Base-by-base conservation (phyloP, 108 stramenopile species). In the Fragilaria radians region DNA sequence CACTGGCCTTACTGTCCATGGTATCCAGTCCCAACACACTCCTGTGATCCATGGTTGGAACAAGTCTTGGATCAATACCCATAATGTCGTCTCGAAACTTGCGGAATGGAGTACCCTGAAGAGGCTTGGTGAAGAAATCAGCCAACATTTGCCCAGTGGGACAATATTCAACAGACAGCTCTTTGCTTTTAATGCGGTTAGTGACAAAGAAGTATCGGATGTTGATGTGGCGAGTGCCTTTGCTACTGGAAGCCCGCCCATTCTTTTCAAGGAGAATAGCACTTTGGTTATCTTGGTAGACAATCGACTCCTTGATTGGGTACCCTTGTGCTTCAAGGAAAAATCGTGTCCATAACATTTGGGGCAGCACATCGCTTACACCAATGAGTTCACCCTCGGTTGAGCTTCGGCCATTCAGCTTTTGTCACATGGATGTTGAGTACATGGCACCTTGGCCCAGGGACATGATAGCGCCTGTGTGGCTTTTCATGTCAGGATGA, bases 251-350 rank as follows among this genome's bases (percentile, higher is more conserved):
- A 5, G 22, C 63, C 18, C 49, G 45, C 2, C 77, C 81, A 57
- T 78, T 78, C 23, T 62, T 75, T 48, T 82, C 71, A 3, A 82
- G 48, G 4, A 72, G 66, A 30, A 83, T 79, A n/a, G 78, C 51
- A 27, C 82, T 83, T 30, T 61, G 46, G 51, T 82, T 82, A 52
- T 78, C 81, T 28, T 74, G 77, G 46, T 59, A 66, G 2, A 83
- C 5, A 0, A 83, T 1, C 65, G 55, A 69, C n/a, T 68, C 55
- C 2, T 48, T 32, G 23, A 74, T 62, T 4, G 30, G 0, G 36
- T 69, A 68, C 47, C 82, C 78, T 56, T 80, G 78, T 45, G 56
- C 73, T 47, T 71, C 32, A n/a, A 83, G 18, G 47, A 79, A 83
- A 21, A 58, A 55, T 2, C 48, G 52, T 33, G 75, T 77, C 82